Evolutionary conservation across 2,329 filamentous ascomycete species (phyloP), one percentile per base, ranked within the genome.

Genomic region (Aspergillus bombycis): DNA sequence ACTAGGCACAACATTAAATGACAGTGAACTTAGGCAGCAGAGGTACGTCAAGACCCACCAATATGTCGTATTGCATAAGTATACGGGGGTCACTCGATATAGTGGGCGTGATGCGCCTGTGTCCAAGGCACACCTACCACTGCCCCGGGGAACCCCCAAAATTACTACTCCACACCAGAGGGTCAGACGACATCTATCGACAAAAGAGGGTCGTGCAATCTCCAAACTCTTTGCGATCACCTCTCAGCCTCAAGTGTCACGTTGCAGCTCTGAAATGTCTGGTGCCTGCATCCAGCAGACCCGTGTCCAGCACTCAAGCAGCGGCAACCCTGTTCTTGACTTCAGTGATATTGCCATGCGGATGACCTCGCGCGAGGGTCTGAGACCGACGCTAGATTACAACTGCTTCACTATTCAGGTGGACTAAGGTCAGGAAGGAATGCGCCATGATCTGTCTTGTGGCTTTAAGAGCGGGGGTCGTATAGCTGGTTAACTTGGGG

Each of bases 91-190:
- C 10, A 19, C 21, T n/a, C 6, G 14, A 16, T 19, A 50, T 8
- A n/a, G 23, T 28, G 8, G 26, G 46, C 23, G 19, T 30, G 23
- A 50, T 4, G 9, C 14, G 30, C 16, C 12, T 30, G 23, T 30
- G 6, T 28, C 46, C 46, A 8, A 19, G 7, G 26, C 23, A 50
- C 16, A 19, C 11, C 26, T 30, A 19, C 46, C 26, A 19, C 8
- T 5, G 1, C 14, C 23, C 0, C 11, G 14, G 23, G 8, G 14
- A 28, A 0, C 0, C 6, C 34, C 7, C 5, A 36, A 36, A 5
- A 19, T 19, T 4, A 12, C 12, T 8, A 28, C 8, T 26, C 2
- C 7, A 28, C 50, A n/a, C 16, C 16, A n/a, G n/a, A 28, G 12
- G 10, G 30, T 34, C 4, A 34, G 28, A 34, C 19, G 30, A 53